Percentiles rank a stretch among this genome's conserved stretches.
phyloP scores from a whole-genome alignment of 257 asterid genomes.

The Salvia splendens region DNA sequence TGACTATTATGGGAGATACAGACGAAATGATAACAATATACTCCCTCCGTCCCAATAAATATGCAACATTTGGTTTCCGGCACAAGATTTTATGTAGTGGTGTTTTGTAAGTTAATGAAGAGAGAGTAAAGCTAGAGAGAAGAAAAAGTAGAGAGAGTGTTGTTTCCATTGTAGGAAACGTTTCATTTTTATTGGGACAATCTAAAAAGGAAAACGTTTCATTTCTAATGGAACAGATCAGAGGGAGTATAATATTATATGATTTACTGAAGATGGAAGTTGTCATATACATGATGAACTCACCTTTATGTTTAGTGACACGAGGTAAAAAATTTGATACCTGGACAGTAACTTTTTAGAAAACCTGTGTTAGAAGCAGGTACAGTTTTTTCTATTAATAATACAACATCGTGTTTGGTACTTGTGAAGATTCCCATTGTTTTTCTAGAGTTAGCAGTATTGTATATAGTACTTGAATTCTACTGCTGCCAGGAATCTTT shows the following conservation, averaged over 20 bases:
- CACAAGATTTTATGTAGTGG: no score
- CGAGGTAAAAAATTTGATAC: conserved; percentile 13
- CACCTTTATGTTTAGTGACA: conserved; percentile 4
- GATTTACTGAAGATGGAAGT: not conserved
- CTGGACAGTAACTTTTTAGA: not conserved
- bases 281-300: not conserved
- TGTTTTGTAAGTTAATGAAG: no score
- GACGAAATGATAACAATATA: not conserved
- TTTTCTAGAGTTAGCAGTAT: conserved; percentile 27
- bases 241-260: not conserved
- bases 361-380: conserved; percentile 18
- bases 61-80: no score
- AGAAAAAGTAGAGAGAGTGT: no score
- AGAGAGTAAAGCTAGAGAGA: no score
- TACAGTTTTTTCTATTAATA: conserved; percentile 27
- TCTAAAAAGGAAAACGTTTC: no score
- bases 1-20: conserved; percentile 1
- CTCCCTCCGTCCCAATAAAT: no score
- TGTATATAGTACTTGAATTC: conserved; percentile 29
- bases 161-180: no score
- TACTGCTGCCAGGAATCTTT: conserved; percentile 34
- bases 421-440: conserved; percentile 38
- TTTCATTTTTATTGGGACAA: no score
- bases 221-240: no score
- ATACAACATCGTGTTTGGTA: conserved; percentile 28